Percentiles rank a stretch among this genome's conserved stretches.
Evolutionary conservation across 805 yeast species (phyloP).

Genomic region (Kregervanrija pseudodelftensis): DNA sequence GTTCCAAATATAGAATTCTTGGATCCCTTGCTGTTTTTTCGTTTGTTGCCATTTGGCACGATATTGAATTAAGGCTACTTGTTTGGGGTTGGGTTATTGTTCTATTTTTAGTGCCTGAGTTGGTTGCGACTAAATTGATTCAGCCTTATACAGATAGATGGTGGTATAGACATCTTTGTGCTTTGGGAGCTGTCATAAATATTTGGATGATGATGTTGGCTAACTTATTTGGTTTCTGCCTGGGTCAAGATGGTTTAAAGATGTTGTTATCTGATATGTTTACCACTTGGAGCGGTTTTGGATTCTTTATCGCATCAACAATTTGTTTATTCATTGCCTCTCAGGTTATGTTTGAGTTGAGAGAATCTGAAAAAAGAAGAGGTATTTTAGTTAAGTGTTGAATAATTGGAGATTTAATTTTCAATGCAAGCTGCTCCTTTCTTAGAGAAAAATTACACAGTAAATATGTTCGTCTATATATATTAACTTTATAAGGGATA

Average conservation of each 20-base stretch:
- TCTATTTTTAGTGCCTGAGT: conserved; percentile 80
- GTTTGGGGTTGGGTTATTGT: conserved; percentile 97
- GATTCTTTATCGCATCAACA: conserved; percentile 55
- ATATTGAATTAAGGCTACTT: conserved; percentile 76
- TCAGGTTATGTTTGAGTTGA: conserved; percentile 89
- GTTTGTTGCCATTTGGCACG: conserved; percentile 98
- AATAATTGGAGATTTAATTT: no score
- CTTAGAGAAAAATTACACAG: not conserved
- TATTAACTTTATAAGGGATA: not conserved
- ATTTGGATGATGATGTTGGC: conserved; percentile 99
- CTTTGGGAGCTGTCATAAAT: conserved; percentile 79
- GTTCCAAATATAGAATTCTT: conserved; percentile 59
- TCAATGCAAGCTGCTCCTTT: not conserved
- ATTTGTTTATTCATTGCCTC: conserved; percentile 70
- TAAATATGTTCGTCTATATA: not conserved
- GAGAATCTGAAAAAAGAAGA: conserved; percentile 77
- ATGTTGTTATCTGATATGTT: conserved; percentile 64
- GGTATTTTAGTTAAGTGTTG: conserved; percentile 80
- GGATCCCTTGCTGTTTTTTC: conserved; percentile 83
- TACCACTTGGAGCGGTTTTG: conserved; percentile 60
- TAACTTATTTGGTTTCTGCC: conserved; percentile 87
- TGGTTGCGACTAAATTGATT: conserved; percentile 46
- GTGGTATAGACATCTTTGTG: conserved; percentile 81
- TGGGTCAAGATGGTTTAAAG: conserved; percentile 80
- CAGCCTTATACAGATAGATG: conserved; percentile 30